phyloP scores from a whole-genome alignment of 1,139 yeast genomes.

The Geotrichum citri-aurantii region DNA sequence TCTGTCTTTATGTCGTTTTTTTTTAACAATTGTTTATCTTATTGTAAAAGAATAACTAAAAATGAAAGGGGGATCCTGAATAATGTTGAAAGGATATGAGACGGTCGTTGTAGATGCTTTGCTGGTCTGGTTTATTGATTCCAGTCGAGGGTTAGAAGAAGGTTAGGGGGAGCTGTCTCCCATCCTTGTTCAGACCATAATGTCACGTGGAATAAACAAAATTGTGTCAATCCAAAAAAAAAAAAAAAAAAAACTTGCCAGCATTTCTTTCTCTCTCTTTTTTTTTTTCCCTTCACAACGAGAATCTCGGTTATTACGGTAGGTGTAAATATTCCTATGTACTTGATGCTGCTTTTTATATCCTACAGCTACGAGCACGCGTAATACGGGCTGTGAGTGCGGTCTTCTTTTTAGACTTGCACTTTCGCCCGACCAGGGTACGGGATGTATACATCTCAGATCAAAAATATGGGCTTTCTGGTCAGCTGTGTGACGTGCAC shows the following conservation, averaged over 20 bases:
- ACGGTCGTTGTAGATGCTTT: background rate
- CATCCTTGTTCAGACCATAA: background rate
- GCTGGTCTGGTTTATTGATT: background rate
- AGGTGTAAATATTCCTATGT: constrained; percentile 2
- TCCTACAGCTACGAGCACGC: background rate
- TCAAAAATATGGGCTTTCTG: background rate
- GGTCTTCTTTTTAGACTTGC: background rate
- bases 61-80: background rate
- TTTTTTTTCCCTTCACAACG: background rate
- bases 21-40: background rate
- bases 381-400: background rate
- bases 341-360: background rate
- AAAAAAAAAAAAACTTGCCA: background rate
- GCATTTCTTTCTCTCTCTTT: background rate
- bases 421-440: background rate
- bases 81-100: background rate
- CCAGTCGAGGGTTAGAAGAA: background rate
- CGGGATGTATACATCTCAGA: background rate
- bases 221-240: background rate
- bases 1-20: background rate
- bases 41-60: too few relatives aligned
- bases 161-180: background rate
- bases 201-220: background rate
- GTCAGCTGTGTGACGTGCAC: background rate
- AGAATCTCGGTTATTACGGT: background rate